phyloP scores from a whole-genome alignment of 495 filamentous ascomycete species.

The Penicillium dipodomyicola region DNA sequence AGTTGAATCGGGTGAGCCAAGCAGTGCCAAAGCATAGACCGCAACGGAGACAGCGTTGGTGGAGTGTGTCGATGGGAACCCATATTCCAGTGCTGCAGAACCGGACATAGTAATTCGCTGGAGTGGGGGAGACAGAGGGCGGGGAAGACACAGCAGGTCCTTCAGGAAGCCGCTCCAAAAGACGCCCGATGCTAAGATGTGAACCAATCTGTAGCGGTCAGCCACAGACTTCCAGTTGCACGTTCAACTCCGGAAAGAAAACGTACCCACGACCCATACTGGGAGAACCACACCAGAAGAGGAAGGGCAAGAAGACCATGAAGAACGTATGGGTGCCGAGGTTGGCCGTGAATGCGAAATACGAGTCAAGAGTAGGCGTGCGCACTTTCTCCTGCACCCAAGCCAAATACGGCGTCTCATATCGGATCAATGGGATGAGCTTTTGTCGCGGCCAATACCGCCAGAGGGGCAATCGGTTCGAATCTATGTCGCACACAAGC shows the following conservation, averaged over 20 bases:
- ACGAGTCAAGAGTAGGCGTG: slow-evolving; percentile 82
- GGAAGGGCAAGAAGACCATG: slow-evolving; percentile 86
- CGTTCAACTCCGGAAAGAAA: not conserved
- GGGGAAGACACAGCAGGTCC: slow-evolving; percentile 90
- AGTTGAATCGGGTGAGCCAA: slow-evolving; percentile 55
- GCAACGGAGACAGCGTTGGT: slow-evolving; percentile 95
- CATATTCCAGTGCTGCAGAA: slow-evolving; percentile 90
- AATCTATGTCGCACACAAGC: slow-evolving; percentile 57
- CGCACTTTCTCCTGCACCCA: slow-evolving; percentile 73
- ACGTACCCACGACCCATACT: slow-evolving; percentile 78
- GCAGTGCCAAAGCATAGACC: slow-evolving; percentile 70
- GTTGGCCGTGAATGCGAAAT: slow-evolving; percentile 95
- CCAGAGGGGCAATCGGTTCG: slow-evolving; percentile 79
- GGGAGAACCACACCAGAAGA: slow-evolving; percentile 92
- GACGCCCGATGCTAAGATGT: slow-evolving; percentile 83
- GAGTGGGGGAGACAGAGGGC: slow-evolving; percentile 88
- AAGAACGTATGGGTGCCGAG: slow-evolving; percentile 98
- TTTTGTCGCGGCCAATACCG: slow-evolving; percentile 78
- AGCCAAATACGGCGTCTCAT: slow-evolving; percentile 94
- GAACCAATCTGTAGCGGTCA: slow-evolving; percentile 63
- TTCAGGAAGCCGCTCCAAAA: slow-evolving; percentile 94
- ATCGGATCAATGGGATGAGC: slow-evolving; percentile 82
- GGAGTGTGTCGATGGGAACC: slow-evolving; percentile 94
- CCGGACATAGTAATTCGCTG: slow-evolving; percentile 96
- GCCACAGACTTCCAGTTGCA: slow-evolving; percentile 8